These are phyloP conservation scores for Talaromyces borbonicus DNA, from an alignment of 495 filamentous ascomycete genomes.

Conservation along the genomic window DNA sequence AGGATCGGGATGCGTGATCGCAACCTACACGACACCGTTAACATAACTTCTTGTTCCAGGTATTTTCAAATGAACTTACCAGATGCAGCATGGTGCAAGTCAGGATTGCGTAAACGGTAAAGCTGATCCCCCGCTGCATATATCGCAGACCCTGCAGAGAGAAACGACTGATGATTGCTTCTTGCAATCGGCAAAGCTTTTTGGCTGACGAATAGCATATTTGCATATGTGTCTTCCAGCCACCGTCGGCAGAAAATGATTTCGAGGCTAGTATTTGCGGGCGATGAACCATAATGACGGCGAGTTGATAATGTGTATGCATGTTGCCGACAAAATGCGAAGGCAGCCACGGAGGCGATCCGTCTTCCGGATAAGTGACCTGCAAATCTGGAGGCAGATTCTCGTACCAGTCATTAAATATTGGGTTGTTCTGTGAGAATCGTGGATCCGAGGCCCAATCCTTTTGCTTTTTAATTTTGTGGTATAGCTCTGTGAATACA, in stretches of 20 bases:
- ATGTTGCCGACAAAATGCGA: constrained; percentile 89
- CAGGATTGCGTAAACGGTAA: constrained; percentile 84
- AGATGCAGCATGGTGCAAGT: constrained; percentile 94
- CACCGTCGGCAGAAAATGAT: constrained; percentile 58
- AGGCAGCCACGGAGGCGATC: constrained; percentile 73
- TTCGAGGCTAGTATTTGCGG: constrained; percentile 76
- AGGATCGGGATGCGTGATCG: constrained; percentile 88
- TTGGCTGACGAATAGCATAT: constrained; percentile 83
- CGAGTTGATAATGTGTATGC: constrained; percentile 86
- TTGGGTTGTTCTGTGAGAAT: constrained; percentile 67
- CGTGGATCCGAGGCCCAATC: constrained; percentile 86
- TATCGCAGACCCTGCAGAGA: constrained; percentile 74
- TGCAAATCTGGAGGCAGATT: constrained; percentile 73
- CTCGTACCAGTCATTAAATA: constrained; percentile 62
- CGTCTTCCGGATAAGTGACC: constrained; percentile 67
- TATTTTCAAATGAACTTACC: constrained; percentile 42
- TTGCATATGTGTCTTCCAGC: constrained; percentile 82
- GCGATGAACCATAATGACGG: constrained; percentile 77
- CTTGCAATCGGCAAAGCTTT: constrained; percentile 81
- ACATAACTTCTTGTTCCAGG: neutral
- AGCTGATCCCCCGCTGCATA: constrained; percentile 94
- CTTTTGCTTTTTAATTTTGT: constrained; percentile 69
- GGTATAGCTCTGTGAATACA: constrained; percentile 63
- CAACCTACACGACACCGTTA: constrained; percentile 51
- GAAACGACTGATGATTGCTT: constrained; percentile 68